These are phyloP conservation scores for Lepidium didymum DNA, from an alignment of 345 rosid species.

Conservation along the genomic window DNA sequence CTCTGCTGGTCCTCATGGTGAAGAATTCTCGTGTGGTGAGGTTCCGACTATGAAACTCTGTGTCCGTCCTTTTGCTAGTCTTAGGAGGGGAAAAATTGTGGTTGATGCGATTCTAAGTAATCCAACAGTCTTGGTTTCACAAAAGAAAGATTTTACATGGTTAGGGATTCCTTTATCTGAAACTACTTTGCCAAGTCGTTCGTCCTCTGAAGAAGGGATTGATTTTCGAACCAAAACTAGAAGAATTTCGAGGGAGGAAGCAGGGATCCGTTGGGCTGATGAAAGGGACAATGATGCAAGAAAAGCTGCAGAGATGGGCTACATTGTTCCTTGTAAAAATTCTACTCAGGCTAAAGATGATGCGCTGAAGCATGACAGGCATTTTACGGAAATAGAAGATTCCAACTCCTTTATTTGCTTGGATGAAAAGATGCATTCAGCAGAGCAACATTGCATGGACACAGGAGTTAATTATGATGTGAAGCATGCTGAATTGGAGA, in stretches of 20 bases:
- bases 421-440: constrained; percentile 74
- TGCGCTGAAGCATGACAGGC: constrained; percentile 32
- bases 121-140: constrained; percentile 60
- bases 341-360: constrained; percentile 35
- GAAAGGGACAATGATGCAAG: constrained; percentile 69
- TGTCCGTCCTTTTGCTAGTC: constrained; percentile 73
- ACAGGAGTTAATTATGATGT: constrained; percentile 66
- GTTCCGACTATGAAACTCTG: constrained; percentile 73
- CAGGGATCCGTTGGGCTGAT: constrained; percentile 42
- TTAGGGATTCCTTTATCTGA: constrained; percentile 77
- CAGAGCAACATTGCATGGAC: constrained; percentile 78
- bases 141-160: constrained; percentile 92
- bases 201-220: constrained; percentile 85
- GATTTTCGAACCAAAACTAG: constrained; percentile 83
- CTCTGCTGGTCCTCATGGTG: constrained; percentile 65
- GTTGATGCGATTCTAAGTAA: constrained; percentile 77
- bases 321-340: constrained; percentile 45
- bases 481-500: constrained; percentile 90
- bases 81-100: constrained; percentile 85
- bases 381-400: constrained; percentile 31
- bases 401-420: constrained; percentile 47
- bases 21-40: constrained; percentile 93
- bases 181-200: constrained; percentile 44
- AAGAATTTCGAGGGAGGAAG: constrained; percentile 74
- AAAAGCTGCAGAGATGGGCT: constrained; percentile 78